These are phyloP conservation scores for Reticulomyxa filosa DNA, from an alignment of 78 protist species.

Conservation along the genomic window DNA sequence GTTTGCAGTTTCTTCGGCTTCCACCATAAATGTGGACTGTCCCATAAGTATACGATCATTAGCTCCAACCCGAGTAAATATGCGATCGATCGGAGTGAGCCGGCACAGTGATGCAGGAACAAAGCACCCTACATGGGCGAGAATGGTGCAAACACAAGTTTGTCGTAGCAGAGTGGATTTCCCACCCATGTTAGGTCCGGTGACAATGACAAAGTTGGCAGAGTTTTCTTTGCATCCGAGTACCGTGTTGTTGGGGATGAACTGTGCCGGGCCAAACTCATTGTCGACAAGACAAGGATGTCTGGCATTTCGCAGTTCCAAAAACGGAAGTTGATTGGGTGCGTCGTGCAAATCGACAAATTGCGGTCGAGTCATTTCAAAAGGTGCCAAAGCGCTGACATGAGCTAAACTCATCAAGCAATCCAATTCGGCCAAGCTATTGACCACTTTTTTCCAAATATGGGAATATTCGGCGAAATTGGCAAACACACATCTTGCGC, in stretches of 20 bases:
- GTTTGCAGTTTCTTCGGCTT: slow-evolving; percentile 44
- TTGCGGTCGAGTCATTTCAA: background rate
- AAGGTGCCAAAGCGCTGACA: background rate
- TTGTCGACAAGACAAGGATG: background rate
- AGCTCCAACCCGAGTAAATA: slow-evolving; percentile 81
- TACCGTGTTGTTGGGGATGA: slow-evolving; percentile 24
- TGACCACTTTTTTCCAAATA: background rate
- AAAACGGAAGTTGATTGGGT: background rate
- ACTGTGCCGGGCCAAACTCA: background rate
- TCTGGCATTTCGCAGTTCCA: background rate
- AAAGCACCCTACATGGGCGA: slow-evolving; percentile 87
- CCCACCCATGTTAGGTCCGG: slow-evolving; percentile 98
- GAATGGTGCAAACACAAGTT: slow-evolving; percentile 45
- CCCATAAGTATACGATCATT: slow-evolving; percentile 38
- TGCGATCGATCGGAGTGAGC: slow-evolving; percentile 71
- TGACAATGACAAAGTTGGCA: slow-evolving; percentile 37
- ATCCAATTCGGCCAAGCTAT: slow-evolving; percentile 16
- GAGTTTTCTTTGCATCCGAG: slow-evolving; percentile 1
- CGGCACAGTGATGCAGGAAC: slow-evolving; percentile 58
- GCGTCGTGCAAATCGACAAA: no score
- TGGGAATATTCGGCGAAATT: background rate
- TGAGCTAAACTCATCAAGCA: slow-evolving; percentile 8
- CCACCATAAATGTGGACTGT: slow-evolving; percentile 85
- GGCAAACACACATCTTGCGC: background rate
- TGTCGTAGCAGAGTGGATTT: slow-evolving; percentile 73